Percentiles rank a stretch among this genome's conserved stretches.
Evolutionary conservation across 208 protist species (phyloP).

Genomic region (Leishmania arabica): DNA sequence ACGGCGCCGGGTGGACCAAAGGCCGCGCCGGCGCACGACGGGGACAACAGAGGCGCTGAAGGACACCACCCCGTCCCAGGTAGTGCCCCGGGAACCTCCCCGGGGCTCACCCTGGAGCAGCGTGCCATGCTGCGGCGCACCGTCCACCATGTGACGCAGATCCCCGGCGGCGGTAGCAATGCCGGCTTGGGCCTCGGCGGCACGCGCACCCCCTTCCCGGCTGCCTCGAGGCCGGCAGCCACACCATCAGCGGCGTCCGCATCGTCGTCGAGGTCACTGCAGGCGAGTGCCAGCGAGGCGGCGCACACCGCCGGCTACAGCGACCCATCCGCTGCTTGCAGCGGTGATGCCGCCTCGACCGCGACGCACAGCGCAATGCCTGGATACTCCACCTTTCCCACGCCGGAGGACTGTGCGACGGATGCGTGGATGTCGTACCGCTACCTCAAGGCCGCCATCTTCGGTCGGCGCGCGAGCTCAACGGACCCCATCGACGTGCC

Average conservation of each 20-base stretch:
- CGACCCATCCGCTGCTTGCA: background rate
- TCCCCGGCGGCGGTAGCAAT: conserved; percentile 13
- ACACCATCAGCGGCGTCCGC: background rate
- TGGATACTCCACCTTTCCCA: conserved; percentile 42
- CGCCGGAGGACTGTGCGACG: conserved; percentile 34
- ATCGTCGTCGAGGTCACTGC: background rate
- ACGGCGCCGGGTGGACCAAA: conserved; percentile 19
- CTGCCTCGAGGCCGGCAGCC: conserved; percentile 1
- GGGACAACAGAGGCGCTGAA: background rate
- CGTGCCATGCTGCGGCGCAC: conserved; percentile 20
- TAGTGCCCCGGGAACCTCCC: conserved; percentile 3
- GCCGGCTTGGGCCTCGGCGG: conserved; percentile 16
- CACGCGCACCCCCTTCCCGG: conserved; percentile 3
- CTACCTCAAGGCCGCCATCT: conserved; percentile 39
- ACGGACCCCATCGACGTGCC: conserved; percentile 13
- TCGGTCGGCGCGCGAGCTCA: conserved; percentile 15
- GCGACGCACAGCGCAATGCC: conserved; percentile 12
- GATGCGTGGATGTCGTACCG: conserved; percentile 22
- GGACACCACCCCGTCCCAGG: background rate
- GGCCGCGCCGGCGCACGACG: conserved; percentile 1
- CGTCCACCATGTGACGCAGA: conserved; percentile 15
- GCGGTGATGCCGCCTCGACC: background rate
- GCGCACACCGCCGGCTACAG: background rate
- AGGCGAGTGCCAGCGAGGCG: background rate
- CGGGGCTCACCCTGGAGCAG: conserved; percentile 24